A percentile compares a stretch with the other conserved stretches of the same genome.
These are phyloP conservation scores for Candida sanyaensis DNA, from an alignment of 1,139 yeast genomes.

Conservation along the genomic window DNA sequence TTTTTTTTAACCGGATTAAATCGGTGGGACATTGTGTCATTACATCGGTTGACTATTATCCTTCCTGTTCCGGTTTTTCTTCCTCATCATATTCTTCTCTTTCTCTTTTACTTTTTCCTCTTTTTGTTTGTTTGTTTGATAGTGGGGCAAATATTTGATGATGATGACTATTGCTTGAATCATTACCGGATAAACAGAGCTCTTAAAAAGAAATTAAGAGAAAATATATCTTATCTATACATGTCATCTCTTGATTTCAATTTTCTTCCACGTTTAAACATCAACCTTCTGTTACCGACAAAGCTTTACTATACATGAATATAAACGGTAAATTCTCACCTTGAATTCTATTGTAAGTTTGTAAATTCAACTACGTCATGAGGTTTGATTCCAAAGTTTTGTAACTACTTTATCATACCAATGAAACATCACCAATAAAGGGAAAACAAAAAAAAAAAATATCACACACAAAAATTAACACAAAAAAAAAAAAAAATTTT, in stretches of 20 bases:
- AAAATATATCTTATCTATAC: background rate
- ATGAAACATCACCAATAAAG: background rate
- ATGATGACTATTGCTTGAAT: background rate
- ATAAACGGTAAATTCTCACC: background rate
- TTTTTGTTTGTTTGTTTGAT: too few relatives aligned
- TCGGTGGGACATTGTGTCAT: background rate
- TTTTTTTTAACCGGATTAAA: background rate
- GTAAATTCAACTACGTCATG: conserved; percentile 1
- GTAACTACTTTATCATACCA: background rate
- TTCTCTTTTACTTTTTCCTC: background rate
- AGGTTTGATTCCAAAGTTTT: background rate
- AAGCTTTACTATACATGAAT: too few relatives aligned
- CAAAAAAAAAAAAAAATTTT: too few relatives aligned
- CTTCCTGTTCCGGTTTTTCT: background rate
- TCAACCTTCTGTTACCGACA: background rate
- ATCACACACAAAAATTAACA: background rate
- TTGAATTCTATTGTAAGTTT: background rate
- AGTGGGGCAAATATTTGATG: background rate
- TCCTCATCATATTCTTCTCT: background rate
- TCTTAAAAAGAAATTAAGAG: too few relatives aligned
- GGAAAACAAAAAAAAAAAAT: background rate
- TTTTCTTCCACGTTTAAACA: background rate
- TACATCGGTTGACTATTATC: background rate
- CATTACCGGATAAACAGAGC: background rate
- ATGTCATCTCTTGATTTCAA: too few relatives aligned